Evolutionary conservation across 2,329 filamentous ascomycete genomes (phyloP).

Genomic region (Sporothrix brasiliensis): DNA sequence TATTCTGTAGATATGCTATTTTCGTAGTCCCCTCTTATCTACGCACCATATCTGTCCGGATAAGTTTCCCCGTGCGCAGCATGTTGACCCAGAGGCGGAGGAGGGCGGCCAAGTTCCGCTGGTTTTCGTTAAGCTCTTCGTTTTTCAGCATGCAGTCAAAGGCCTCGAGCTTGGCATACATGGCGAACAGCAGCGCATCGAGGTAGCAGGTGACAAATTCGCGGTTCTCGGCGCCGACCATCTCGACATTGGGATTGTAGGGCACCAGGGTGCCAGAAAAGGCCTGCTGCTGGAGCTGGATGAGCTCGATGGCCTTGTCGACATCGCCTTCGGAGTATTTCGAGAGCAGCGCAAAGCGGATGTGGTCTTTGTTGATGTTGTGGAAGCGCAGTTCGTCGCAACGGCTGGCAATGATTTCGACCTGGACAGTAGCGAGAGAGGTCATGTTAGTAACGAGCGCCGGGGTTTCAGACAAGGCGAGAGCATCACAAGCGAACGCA

Average conservation of each 20-base stretch:
- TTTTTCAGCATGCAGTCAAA: conserved; percentile 93
- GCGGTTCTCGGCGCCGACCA: conserved; percentile 86
- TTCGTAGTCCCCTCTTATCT: no score
- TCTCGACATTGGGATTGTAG: conserved; percentile 70
- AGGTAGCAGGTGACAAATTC: conserved; percentile 91
- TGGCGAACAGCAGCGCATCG: conserved; percentile 87
- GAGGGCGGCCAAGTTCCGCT: conserved; percentile 73
- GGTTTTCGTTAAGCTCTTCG: conserved; percentile 70
- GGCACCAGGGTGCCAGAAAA: conserved; percentile 75
- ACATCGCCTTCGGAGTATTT: conserved; percentile 69
- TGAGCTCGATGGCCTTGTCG: conserved; percentile 73
- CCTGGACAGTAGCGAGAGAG: conserved; percentile 39
- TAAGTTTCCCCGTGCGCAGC: conserved; percentile 79
- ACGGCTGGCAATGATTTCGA: conserved; percentile 48
- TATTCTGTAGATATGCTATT: not conserved
- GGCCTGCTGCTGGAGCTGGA: conserved; percentile 78
- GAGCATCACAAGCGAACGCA: conserved; percentile 5
- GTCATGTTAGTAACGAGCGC: not conserved
- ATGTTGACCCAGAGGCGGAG: conserved; percentile 92
- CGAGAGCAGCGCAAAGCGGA: conserved; percentile 60
- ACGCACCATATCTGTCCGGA: conserved; percentile 79
- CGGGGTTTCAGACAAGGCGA: not conserved
- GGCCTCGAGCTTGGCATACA: conserved; percentile 87
- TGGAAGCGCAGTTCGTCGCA: conserved; percentile 52
- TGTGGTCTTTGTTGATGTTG: conserved; percentile 59